Evolutionary conservation across 139 green algal species (phyloP), one percentile per base, ranked within the genome.

Genomic region (Haematococcus lacustris): DNA sequence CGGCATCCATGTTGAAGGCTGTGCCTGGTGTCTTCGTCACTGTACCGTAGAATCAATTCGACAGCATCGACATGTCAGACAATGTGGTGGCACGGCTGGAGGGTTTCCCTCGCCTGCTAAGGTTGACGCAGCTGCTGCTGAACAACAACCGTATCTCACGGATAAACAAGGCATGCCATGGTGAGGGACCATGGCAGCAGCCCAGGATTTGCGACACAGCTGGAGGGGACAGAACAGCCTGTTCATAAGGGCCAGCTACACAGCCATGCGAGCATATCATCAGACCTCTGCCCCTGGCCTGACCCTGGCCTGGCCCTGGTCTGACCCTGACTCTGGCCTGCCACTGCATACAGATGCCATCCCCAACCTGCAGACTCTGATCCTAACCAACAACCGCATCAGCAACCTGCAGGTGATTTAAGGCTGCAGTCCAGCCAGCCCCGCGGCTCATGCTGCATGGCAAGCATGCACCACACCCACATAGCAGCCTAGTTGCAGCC

Each of bases 51-150:
- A 96, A 99, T 80, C 93, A 98, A 68, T 99, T 98, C 74, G 95
- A 98, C 77, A 91, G 82, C 73, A 96, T 98, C 66, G 95, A 99
- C 80, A 73, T 99, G 13, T 94, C 89, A 5, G 93, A 98, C 80
- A 99, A 99, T 76, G 91, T 91, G 2, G 94, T 99, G 38, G 87
- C 95, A 34, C 88, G 88, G 39, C 82, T 99, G 68, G 95, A 98
- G 59, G 93, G 92, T 53, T 98, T 99, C 68, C 91, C 95, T 1
- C 81, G 88, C 68, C 88, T 99, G 51, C 85, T 66, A 2, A 74
- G 94, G 23, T 73, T 98, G 28, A 90, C 88, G 62, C 76, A 93
- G 71, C 78, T 97, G 32, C 75, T 96, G 38, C 79, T 90, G 32
- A 97, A 92, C 82, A 98, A 98, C 86, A 99, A 99, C 81, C 73